Conservation (phyloP, 306 rosid genomes). For the Clitoria ternatea region DNA sequence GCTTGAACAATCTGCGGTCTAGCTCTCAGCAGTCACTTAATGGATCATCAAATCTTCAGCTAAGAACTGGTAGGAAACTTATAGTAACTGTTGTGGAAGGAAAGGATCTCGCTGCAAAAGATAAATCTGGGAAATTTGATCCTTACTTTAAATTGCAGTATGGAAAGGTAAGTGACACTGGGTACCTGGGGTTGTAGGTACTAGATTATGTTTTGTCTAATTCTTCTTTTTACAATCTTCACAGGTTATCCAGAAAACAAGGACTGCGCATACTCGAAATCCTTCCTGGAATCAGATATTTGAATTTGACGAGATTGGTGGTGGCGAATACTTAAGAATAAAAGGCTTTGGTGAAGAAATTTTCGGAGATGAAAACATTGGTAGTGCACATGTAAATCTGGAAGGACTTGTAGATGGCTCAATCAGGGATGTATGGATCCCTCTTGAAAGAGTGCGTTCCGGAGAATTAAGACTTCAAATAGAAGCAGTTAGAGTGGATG, state of each 20-base stretch:
- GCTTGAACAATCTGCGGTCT: constrained; percentile 39
- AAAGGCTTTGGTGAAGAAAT: constrained; percentile 65
- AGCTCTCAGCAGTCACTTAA: constrained; percentile 45
- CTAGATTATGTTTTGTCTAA: neutral
- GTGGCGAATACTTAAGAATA: constrained; percentile 75
- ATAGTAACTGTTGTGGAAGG: constrained; percentile 69
- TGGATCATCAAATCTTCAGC: constrained; percentile 64
- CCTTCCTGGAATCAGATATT: constrained; percentile 74
- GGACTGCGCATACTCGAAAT: constrained; percentile 42
- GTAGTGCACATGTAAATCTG: constrained; percentile 87
- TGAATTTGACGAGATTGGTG: constrained; percentile 85
- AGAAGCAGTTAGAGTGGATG: constrained; percentile 65
- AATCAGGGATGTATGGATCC: constrained; percentile 81
- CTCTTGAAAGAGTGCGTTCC: constrained; percentile 85
- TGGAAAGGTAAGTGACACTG: constrained; percentile 70
- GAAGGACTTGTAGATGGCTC: constrained; percentile 80
- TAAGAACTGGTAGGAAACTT: constrained; percentile 86
- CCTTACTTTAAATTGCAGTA: constrained; percentile 80
- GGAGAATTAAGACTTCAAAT: constrained; percentile 90
- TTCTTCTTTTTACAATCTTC: constrained; percentile 16
- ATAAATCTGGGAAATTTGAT: constrained; percentile 61
- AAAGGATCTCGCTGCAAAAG: constrained; percentile 65
- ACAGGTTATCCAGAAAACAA: constrained; percentile 70
- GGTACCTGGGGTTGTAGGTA: constrained; percentile 1
- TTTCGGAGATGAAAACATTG: constrained; percentile 78